Percentiles rank a stretch among this genome's conserved stretches.
phyloP scores from a whole-genome alignment of 352 stramenopile species.

The Globisporangium apiculatum region DNA sequence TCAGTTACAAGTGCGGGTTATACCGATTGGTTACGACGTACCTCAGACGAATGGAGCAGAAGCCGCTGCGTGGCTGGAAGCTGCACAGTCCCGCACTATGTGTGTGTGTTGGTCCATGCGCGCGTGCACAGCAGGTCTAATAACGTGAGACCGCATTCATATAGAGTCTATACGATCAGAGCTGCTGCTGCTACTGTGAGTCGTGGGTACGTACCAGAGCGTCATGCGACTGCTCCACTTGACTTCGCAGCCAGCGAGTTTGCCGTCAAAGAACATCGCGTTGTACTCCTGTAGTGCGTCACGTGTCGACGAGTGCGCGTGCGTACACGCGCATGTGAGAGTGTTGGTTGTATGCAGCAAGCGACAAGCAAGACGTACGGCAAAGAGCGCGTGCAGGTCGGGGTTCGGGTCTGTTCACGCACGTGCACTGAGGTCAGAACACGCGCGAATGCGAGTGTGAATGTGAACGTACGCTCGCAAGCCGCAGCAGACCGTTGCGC shows the following conservation, averaged over 20 bases:
- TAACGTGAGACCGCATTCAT: background rate
- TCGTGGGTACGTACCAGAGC: constrained; percentile 39
- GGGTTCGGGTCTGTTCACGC: constrained; percentile 62
- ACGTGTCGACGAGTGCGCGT: background rate
- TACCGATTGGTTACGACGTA: constrained; percentile 9
- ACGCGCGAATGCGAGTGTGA: background rate
- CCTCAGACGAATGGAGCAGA: constrained; percentile 83
- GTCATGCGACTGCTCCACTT: constrained; percentile 90
- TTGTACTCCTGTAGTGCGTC: constrained; percentile 53
- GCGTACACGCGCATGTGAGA: background rate
- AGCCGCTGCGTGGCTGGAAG: constrained; percentile 63
- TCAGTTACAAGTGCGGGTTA: too few relatives aligned
- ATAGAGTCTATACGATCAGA: background rate
- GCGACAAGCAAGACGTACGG: constrained; percentile 17
- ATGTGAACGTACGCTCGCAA: too few relatives aligned
- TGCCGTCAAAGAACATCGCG: constrained; percentile 71
- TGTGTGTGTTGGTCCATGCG: background rate
- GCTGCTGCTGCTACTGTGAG: too few relatives aligned
- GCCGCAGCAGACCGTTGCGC: background rate
- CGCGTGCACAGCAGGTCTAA: background rate
- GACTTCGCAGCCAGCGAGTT: constrained; percentile 70
- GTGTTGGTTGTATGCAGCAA: background rate
- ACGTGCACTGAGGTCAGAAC: constrained; percentile 3
- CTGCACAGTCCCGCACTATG: constrained; percentile 67
- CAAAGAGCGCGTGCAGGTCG: constrained; percentile 72